phyloP scores from a whole-genome alignment of 2,329 filamentous ascomycete species.

The Aspergillus neoniger region DNA sequence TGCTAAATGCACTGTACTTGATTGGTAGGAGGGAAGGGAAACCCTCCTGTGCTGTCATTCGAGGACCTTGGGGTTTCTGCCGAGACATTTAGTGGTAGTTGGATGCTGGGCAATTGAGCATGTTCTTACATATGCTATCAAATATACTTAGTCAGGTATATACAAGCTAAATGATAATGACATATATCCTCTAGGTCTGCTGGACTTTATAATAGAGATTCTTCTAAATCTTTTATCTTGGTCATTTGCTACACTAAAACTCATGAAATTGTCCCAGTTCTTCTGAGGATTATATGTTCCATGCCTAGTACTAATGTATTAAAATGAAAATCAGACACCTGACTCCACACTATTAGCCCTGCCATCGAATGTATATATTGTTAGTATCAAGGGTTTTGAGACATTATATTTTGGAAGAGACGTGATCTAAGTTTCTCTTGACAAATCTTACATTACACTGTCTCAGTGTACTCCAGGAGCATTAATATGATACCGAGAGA shows the following conservation, averaged over 20 bases:
- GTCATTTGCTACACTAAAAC: too few species aligned
- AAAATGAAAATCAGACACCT: too few species aligned
- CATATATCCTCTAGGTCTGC: conserved; percentile 32
- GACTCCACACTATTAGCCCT: not conserved
- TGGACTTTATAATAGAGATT: conserved; percentile 41
- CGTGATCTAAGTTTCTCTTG: too few species aligned
- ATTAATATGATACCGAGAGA: too few species aligned
- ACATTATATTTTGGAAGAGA: too few species aligned
- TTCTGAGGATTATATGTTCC: conserved; percentile 9
- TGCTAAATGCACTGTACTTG: not conserved
- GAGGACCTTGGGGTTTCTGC: not conserved
- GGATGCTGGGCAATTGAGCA: not conserved
- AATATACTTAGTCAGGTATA: too few species aligned
- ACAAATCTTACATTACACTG: too few species aligned
- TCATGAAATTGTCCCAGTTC: conserved; percentile 29
- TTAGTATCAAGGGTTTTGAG: too few species aligned
- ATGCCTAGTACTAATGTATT: too few species aligned
- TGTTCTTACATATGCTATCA: too few species aligned
- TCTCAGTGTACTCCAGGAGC: too few species aligned
- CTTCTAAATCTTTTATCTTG: conserved; percentile 19
- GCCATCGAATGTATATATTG: not conserved
- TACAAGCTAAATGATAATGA: too few species aligned
- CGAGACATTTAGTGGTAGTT: not conserved
- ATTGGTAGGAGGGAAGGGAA: not conserved
- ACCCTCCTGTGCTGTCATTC: not conserved